Base-by-base conservation (phyloP, 108 stramenopile genomes). In the Nitzschia sp. region DNA sequence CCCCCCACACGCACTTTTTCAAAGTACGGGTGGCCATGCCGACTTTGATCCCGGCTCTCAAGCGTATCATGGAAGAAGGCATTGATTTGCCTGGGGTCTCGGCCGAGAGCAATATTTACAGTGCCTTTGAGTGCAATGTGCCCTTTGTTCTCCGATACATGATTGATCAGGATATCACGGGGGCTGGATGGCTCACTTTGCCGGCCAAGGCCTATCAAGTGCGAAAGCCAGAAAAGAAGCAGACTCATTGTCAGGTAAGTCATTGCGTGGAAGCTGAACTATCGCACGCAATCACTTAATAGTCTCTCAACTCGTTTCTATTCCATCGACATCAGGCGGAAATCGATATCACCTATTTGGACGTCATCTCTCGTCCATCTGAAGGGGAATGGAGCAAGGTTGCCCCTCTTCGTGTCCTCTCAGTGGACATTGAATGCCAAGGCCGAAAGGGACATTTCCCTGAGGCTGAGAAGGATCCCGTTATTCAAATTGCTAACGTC, bases 401-500 rank as follows among this genome's bases (percentile, higher is more conserved):
- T 26, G 98, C 99, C 6, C 98, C 98, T 1, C 76, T 99, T 35
- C 97, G 99, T 27, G 86, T 98, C 54, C 84, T 99, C 23, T 92
- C 92, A 13, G 86, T 97, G 19, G 99, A 99, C 82, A 99, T 99
- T 76, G 99, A 99, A 70, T 99, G 99, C 74, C 88, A 93, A 71
- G 98, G 98, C 26, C 82, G 99, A 23, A 98, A 98, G 79, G 99
- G 97, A 28, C 74, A 94, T 83, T 98, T 98, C 57, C 96, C 97
- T 19, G 97, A 99, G 71, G 96, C 99, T 2, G 95, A 98, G 54
- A 80, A 95, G 42, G 99, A 99, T 84, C 98, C 99, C 26, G 99
- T 99, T 46, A 99, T 99, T 81, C 99, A 99, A 77, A 99, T 99
- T 80, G 98, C 99, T n/a, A 97, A 96, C 75, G 81, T 73, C 27